Evolutionary conservation across 2,329 filamentous ascomycete species (phyloP), one percentile per base, ranked within the genome.

Genomic region (Cladosporium sp.): DNA sequence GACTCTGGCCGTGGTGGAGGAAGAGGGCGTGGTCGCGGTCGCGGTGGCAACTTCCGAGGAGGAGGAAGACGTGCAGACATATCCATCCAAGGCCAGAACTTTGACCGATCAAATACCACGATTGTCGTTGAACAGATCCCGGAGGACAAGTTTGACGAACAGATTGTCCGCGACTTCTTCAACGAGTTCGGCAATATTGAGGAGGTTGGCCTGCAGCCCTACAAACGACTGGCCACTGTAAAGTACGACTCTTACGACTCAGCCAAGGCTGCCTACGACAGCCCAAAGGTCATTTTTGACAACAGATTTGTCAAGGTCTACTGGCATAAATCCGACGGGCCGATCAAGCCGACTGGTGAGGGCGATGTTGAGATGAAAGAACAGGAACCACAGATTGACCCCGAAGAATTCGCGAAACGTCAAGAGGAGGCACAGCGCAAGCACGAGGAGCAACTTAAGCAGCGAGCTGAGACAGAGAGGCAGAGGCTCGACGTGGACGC

Each of bases 221-320:
- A 89, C 74, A 89, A 89, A 73, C 84, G 85, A 50, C 77, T 92
- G 18, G 91, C 91, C 1, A 80, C 91, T 33, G 83, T 95, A 68
- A 90, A 88, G 70, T 95, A 84, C 71, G 84, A 87, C 60, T 83
- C 82, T 50, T 90, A 89, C 84, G 83, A 83, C 7, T 79, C 86
- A 16, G 91, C 91, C 16, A 86, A 88, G 66, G 84, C 85, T 18
- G 91, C 91, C 2, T 92, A 91, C 75, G 84, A 85, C 56, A 93
- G 89, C 10, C 91, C 91, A 0, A 92, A 92, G 73, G 89, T 88
- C 56, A 89, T 95, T 53, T 95, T 94, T 73, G 90, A 93, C 72
- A 95, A 94, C 71, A 84, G 91, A 12, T 95, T 95, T 71, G 91
- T 95, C 58, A 93, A 92, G 72, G 89, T 94, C 0, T 93, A 89